Base-by-base conservation (phyloP, 441 rosid species). In the Kokia cookei region DNA sequence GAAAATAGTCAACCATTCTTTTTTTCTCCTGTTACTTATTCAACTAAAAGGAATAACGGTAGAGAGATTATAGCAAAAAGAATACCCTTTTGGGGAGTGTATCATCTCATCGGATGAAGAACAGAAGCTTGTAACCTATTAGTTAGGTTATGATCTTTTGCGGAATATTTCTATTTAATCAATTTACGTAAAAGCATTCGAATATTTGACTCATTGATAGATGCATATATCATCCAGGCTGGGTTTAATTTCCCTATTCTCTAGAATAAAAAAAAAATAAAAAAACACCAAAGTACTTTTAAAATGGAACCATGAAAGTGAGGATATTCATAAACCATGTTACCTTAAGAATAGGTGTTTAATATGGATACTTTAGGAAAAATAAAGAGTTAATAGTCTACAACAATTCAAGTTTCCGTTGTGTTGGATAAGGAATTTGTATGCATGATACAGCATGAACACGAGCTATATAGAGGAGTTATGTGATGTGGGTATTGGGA, bases 11-110 rank as follows among this genome's bases (percentile, higher is more conserved):
- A 7, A 24, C 65, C 57, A 75, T 78, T 77, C 77, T 75, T 82
- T 79, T 75, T 70, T 80, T 77, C 64, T 59, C 63, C 42, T 43
- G 43, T 72, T 29, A 66, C 75, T 60, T 77, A 51, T 65, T 29
- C 45, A 53, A 77, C 40, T 37, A 43, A 66, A 60, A 51, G 42
- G 37, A 51, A 57, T 22, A 22, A 60, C 26, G 19, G 40, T n/a
- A 17, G 51, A 42, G 45, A 65, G 15, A 12, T 71, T 12, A 35
- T 9, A 66, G 13, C 66, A 66, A 59, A 51, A 71, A 26, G 14
- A 1, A 12, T 57, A 64, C 64, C 57, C 14, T 29, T 57, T 51
- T 55, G 9, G 22, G 43, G 9, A 43, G 35, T 72, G 67, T 43
- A 60, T 60, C 1, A 1, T 13, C 5, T 72, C 60, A 45, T 45